Evolutionary conservation across 1,284 basidiomycete species (phyloP), one percentile per base, ranked within the genome.

Genomic region (Termitomyces sp.): DNA sequence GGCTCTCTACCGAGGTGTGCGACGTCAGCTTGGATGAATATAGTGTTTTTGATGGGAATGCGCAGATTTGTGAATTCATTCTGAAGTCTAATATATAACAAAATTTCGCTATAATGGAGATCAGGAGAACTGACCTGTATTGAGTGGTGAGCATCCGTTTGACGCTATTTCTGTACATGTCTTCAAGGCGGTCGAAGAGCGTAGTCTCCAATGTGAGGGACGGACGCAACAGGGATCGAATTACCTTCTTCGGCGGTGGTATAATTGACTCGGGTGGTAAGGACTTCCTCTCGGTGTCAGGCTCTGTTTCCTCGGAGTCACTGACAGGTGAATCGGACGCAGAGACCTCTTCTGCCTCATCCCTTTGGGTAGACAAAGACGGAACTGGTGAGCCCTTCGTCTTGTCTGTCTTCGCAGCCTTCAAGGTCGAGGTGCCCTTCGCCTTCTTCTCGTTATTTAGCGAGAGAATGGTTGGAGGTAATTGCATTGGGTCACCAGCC

Each of bases 381-480:
- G 21, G 13, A 14, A 24, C 13, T 19, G 30, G 5, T 34, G 38
- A 5, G 5, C n/a, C 13, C 3, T 35, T 38, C 8, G 19, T 18
- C 24, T 50, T 45, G 5, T 26, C n/a, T 26, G 41, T 34, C 43
- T 54, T 53, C 26, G 31, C 18, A 34, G 48, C 16, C 34, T 35
- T 46, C 13, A 9, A 28, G 40, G 65, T 52, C 11, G 0, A n/a
- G 14, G 13, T 30, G 37, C 58, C 49, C 60, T 62, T 46, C 41
- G 28, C 39, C 46, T 72, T 74, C 54, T 67, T 66, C 28, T 67
- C 66, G 24, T 70, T 68, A 57, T 79, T 70, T 1, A 76, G 62
- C 8, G 90, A 89, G 42, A 95, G 77, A 49, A 99, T 85, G 0
- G 96, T 98, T 0, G 96, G 97, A 0, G 94, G 94, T 2, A 99